phyloP scores from a whole-genome alignment of 1,284 basidiomycete species.

The Coriolopsis trogii region DNA sequence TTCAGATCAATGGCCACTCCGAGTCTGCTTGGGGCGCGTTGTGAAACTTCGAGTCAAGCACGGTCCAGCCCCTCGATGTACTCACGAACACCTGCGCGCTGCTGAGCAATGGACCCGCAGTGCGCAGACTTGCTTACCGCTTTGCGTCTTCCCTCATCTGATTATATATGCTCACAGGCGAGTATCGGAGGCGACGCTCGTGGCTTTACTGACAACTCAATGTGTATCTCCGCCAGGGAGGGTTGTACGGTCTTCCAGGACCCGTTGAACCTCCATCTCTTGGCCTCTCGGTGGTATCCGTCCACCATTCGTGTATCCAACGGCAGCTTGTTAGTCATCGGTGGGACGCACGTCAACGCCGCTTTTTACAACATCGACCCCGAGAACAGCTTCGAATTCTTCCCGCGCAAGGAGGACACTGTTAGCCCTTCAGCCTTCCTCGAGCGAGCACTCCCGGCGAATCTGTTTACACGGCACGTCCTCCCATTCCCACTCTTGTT shows the following conservation, averaged over 20 bases:
- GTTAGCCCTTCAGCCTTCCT: slow-evolving; percentile 50
- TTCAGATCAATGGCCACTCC: slow-evolving; percentile 14
- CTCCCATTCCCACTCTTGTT: neutral
- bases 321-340: slow-evolving; percentile 43
- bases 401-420: slow-evolving; percentile 52
- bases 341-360: slow-evolving; percentile 40
- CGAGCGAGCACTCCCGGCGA: slow-evolving; percentile 22
- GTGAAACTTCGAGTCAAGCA: slow-evolving; percentile 33
- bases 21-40: slow-evolving; percentile 16
- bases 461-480: slow-evolving; percentile 27
- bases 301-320: slow-evolving; percentile 43
- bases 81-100: slow-evolving; percentile 23
- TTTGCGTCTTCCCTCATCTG: no score
- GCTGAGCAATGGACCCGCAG: slow-evolving; percentile 51
- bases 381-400: slow-evolving; percentile 54
- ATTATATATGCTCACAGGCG: slow-evolving; percentile 32
- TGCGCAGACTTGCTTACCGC: slow-evolving; percentile 19
- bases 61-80: slow-evolving; percentile 9
- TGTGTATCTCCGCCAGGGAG: slow-evolving; percentile 37
- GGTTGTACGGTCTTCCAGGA: slow-evolving; percentile 44
- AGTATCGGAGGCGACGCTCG: slow-evolving; percentile 46
- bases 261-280: slow-evolving; percentile 36
- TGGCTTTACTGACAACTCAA: slow-evolving; percentile 38
- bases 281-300: slow-evolving; percentile 44
- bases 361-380: slow-evolving; percentile 44